Evolutionary conservation across 1,284 basidiomycete genomes (phyloP).

Genomic region (Macrocystidia cucumis): DNA sequence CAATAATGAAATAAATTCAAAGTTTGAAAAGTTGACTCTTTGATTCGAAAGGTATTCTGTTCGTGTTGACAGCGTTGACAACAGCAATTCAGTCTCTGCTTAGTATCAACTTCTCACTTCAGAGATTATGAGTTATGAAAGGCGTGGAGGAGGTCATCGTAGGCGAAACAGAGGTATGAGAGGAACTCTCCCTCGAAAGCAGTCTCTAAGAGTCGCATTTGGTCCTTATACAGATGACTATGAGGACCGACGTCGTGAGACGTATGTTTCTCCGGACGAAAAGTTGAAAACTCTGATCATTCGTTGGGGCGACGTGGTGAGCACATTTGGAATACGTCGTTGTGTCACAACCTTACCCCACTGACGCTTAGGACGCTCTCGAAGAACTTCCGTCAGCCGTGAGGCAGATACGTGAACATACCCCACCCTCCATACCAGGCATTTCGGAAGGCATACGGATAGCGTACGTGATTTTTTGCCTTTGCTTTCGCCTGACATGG

Average conservation of each 20-base stretch:
- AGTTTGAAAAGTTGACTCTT: too few relatives aligned
- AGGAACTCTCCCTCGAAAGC: conserved; percentile 6
- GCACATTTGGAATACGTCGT: conserved; percentile 18
- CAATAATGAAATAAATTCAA: too few relatives aligned
- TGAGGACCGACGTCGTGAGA: conserved; percentile 55
- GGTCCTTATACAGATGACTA: conserved; percentile 39
- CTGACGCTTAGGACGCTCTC: conserved; percentile 44
- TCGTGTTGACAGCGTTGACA: conserved; percentile 6
- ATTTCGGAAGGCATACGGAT: conserved; percentile 71
- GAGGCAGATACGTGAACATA: conserved; percentile 53
- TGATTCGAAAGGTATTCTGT: too few relatives aligned
- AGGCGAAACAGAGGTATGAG: conserved; percentile 25
- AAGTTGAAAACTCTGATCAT: conserved; percentile 65
- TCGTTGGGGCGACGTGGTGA: conserved; percentile 78
- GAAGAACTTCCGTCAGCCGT: conserved; percentile 66
- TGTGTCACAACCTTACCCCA: conserved; percentile 4
- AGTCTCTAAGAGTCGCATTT: conserved; percentile 1
- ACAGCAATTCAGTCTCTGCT: conserved; percentile 10
- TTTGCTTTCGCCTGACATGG: too few relatives aligned
- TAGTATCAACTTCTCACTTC: conserved; percentile 7
- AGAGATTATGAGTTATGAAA: conserved; percentile 23
- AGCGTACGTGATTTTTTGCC: conserved; percentile 57
- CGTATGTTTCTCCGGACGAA: conserved; percentile 65
- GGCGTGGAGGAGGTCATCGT: conserved; percentile 21
- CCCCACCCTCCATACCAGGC: conserved; percentile 48